A percentile compares a stretch with the other conserved stretches of the same genome.
Conservation (phyloP, 331 rosid genomes). For the Acacia concinna region DNA sequence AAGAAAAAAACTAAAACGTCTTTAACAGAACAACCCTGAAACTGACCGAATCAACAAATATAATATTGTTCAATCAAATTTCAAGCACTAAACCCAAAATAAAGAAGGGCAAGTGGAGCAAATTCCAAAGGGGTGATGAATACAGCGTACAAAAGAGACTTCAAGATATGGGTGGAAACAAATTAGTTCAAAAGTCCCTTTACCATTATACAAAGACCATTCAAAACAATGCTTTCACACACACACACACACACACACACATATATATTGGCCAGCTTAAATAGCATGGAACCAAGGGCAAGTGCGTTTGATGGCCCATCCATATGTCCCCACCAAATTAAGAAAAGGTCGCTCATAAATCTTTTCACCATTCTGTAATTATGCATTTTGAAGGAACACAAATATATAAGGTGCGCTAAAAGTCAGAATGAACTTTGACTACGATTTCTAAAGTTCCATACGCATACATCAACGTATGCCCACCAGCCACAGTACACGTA, state of each 20-base stretch:
- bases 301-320: slow-evolving; percentile 27
- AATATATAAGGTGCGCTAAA: neutral
- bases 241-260: neutral
- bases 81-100: neutral
- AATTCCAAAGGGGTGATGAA: neutral
- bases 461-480: slow-evolving; percentile 38
- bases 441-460: slow-evolving; percentile 36
- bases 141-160: neutral
- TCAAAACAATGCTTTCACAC: neutral
- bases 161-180: too few relatives aligned
- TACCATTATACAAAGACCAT: neutral
- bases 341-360: slow-evolving; percentile 27
- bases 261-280: neutral
- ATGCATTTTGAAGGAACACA: neutral
- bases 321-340: slow-evolving; percentile 6
- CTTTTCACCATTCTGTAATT: slow-evolving; percentile 31
- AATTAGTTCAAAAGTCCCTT: neutral
- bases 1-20: too few relatives aligned
- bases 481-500: slow-evolving; percentile 35
- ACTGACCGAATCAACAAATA: neutral
- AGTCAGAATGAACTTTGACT: slow-evolving; percentile 34
- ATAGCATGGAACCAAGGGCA: slow-evolving; percentile 19
- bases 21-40: too few relatives aligned
- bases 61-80: slow-evolving; percentile 21
- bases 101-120: neutral